Evolutionary conservation across 768 basidiomycete genomes (phyloP), one percentile per base, ranked within the genome.

Genomic region (Agaricus subrufescens): DNA sequence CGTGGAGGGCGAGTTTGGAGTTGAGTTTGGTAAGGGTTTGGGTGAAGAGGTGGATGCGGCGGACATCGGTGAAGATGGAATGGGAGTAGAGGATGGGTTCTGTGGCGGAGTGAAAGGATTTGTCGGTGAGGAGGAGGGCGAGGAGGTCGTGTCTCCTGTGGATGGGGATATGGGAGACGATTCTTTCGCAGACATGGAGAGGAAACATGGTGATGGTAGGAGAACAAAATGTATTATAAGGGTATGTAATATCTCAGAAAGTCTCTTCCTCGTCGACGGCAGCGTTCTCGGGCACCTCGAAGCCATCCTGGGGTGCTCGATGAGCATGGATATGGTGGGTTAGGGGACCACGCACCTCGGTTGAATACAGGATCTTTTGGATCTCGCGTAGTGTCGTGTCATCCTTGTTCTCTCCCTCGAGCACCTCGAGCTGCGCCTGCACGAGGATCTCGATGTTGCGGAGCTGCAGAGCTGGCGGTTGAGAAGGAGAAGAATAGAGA

Each of bases 391-490:
- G 74, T 1, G 82, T 79, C 0, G 73, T 62, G 57, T 87, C 86
- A 8, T 83, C 81, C 58, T 81, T 78, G 5, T 77, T 81, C 6
- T 80, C 75, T 1, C 61, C 73, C 60, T 86, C 86, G 12, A 83
- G 74, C 2, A 68, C 69, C 63, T 93, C 92, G 44, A 84, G 53
- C 56, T 94, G 86, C 55, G 85, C 81, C 64, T 95, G 94, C 2
- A 91, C 92, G 29, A 98, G 76, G 61, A 98, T 89, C 72, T 99
- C 97, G 63, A 99, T 98, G 57, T 96, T 90, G 34, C 97, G 87
- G 54, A 99, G 82, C 94, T 98, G 34, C 26, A 38, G 12, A 31
- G 2, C 30, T 26, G 26, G 15, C 27, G n/a, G 46, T 44, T 38
- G 45, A 23, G 46, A 46, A 25, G 39, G 26, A 26, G n/a, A 53